These are phyloP conservation scores for Oenanthe sinensis DNA, from an alignment of 129 eudicot species.

Conservation along the genomic window DNA sequence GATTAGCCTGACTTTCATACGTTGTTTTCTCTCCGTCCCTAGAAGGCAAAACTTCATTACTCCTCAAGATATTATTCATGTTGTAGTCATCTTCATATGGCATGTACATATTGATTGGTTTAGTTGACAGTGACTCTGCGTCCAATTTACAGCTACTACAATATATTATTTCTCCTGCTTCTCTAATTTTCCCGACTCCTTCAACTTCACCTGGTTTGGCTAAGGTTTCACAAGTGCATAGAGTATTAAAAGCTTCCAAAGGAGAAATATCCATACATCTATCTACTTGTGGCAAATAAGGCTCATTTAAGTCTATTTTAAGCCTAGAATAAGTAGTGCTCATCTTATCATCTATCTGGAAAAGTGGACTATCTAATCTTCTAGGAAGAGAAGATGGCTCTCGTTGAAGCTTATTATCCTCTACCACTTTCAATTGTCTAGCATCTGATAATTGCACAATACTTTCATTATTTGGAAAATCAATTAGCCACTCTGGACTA, in stretches of 20 bases:
- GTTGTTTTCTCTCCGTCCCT: constrained; percentile 11
- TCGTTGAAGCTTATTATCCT: constrained; percentile 16
- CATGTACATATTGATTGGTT: constrained; percentile 12
- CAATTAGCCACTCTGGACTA: constrained; percentile 7
- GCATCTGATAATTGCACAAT: constrained; percentile 14
- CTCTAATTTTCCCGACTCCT: constrained; percentile 16
- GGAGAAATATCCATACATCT: constrained; percentile 17
- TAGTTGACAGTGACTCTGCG: constrained; percentile 13
- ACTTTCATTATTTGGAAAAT: constrained; percentile 10
- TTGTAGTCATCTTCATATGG: constrained; percentile 15
- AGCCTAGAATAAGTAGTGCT: constrained; percentile 9
- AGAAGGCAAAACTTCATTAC: background rate
- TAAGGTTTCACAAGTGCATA: constrained; percentile 19
- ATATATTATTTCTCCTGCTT: constrained; percentile 15
- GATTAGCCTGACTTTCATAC: constrained; percentile 13
- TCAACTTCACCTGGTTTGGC: constrained; percentile 18
- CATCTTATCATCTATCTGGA: constrained; percentile 17
- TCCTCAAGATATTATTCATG: constrained; percentile 4
- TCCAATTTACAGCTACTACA: constrained; percentile 15
- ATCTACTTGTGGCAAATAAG: constrained; percentile 24
- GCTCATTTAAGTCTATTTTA: constrained; percentile 14
- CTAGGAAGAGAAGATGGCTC: constrained; percentile 17
- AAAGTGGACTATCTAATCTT: constrained; percentile 14
- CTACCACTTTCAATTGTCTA: constrained; percentile 8
- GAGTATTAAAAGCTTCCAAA: constrained; percentile 14